These are phyloP conservation scores for Paratinospora sagittata DNA, from an alignment of 164 flowering plant species.

Conservation along the genomic window DNA sequence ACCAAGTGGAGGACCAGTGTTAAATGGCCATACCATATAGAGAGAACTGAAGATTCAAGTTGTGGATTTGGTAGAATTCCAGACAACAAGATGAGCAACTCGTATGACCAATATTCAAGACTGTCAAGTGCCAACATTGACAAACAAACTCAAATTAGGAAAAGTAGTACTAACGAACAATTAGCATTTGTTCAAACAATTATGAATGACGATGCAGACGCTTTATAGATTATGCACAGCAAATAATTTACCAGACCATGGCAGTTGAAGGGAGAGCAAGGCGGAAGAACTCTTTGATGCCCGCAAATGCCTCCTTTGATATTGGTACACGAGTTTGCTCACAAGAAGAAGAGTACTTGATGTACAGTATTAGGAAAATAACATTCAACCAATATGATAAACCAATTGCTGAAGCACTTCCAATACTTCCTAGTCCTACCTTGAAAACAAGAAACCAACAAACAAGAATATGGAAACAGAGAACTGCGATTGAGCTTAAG, in stretches of 20 bases:
- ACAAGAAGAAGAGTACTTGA: constrained; percentile 45
- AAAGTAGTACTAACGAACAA: no score
- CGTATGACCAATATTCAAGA: constrained; percentile 83
- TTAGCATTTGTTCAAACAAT: not conserved
- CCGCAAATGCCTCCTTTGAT: constrained; percentile 54
- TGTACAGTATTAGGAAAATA: constrained; percentile 30
- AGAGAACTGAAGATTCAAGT: constrained; percentile 74
- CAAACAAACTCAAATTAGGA: not conserved
- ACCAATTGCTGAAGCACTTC: constrained; percentile 41
- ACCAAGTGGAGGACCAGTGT: not conserved
- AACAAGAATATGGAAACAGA: constrained; percentile 35
- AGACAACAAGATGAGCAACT: constrained; percentile 58
- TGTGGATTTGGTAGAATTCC: constrained; percentile 67
- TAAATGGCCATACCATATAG: constrained; percentile 46
- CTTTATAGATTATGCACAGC: not conserved
- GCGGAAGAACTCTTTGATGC: constrained; percentile 50
- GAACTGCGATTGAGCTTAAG: constrained; percentile 26
- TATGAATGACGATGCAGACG: not conserved
- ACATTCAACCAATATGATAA: constrained; percentile 47
- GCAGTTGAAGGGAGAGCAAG: constrained; percentile 78
- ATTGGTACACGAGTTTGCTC: constrained; percentile 48
- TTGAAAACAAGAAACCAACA: constrained; percentile 54
- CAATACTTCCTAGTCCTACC: constrained; percentile 31
- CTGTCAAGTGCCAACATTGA: constrained; percentile 32
- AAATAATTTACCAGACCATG: constrained; percentile 62